A percentile compares a stretch with the other conserved stretches of the same genome.
phyloP scores from a whole-genome alignment of 352 stramenopile species.

The Phytophthora cryptogea region DNA sequence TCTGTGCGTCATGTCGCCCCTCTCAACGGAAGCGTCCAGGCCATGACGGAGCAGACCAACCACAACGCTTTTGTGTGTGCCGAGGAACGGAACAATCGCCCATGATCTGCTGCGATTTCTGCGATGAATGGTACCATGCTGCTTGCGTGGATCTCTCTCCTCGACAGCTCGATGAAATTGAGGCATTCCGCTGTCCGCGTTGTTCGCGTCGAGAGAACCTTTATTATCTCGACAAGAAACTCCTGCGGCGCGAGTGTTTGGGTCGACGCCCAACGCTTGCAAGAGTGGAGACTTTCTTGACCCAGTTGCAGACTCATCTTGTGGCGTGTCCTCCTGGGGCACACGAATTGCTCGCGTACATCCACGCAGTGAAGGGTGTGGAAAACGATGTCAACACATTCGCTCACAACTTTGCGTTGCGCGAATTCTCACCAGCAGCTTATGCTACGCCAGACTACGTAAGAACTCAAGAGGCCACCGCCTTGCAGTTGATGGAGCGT shows the following conservation, averaged over 20 bases:
- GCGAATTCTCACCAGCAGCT: slow-evolving; percentile 50
- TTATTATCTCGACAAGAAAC: slow-evolving; percentile 72
- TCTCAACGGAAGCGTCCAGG: slow-evolving; percentile 17
- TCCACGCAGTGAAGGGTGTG: slow-evolving; percentile 49
- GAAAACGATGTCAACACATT: slow-evolving; percentile 44
- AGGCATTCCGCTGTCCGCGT: slow-evolving; percentile 74
- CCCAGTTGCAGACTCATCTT: slow-evolving; percentile 57
- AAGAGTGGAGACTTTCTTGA: slow-evolving; percentile 57
- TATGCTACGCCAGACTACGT: slow-evolving; percentile 53
- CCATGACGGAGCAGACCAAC: not conserved
- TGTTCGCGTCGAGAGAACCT: slow-evolving; percentile 71
- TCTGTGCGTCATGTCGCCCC: slow-evolving; percentile 25
- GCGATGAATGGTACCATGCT: slow-evolving; percentile 87
- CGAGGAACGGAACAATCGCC: slow-evolving; percentile 59
- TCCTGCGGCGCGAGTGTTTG: slow-evolving; percentile 44
- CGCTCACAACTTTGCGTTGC: slow-evolving; percentile 44
- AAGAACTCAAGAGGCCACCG: slow-evolving; percentile 21
- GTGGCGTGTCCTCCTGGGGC: slow-evolving; percentile 61
- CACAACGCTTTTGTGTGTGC: slow-evolving; percentile 73
- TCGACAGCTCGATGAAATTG: slow-evolving; percentile 58
- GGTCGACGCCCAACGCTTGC: slow-evolving; percentile 55
- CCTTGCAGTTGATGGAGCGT: slow-evolving; percentile 59
- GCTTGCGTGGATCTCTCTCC: slow-evolving; percentile 67
- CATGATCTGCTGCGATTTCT: slow-evolving; percentile 90
- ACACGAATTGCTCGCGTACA: slow-evolving; percentile 55